Evolutionary conservation across 2,329 filamentous ascomycete species (phyloP), one percentile per base, ranked within the genome.

Genomic region (Aspergillus sp.): DNA sequence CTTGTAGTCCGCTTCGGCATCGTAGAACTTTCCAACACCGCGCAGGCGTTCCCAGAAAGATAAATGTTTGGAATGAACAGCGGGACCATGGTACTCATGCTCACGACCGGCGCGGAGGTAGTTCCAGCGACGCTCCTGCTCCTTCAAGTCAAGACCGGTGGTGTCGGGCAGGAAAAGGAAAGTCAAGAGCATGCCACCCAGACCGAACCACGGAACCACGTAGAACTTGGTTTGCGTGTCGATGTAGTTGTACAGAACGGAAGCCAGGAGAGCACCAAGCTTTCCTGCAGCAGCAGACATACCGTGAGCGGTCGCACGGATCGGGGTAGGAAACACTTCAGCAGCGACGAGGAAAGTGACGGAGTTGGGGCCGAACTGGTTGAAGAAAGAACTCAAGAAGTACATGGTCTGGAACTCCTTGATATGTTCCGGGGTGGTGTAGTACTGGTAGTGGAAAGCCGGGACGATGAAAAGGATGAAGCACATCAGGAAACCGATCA

Each of bases 331-430:
- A 78, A 88, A 97, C n/a, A 95, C 89, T 69, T 97, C 91, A 39
- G 89, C 91, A 39, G 91, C 91, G 32, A 95, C 88, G 57, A 97
- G 81, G 86, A 97, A 97, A 53, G 90, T 95, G 61, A 96, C 90
- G 42, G 83, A 85, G 79, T 97, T 97, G 70, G 91, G 91, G 10
- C 91, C 91, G 63, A 97, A 97, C 68, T 97, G 91, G 79, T 96
- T 96, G 84, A 97, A 97, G 78, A 97, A 97, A 20, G 88, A 95
- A 6, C 89, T 95, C 59, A 97, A 70, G 74, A 95, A 96, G 79
- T 96, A 96, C 89, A 97, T 95, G 65, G 90, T 83, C 75, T 96
- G 90, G 84, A 97, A 97, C n/a, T 79, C 76, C 63, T 88, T 83
- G 67, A 96, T 85, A 60, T 88, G 82, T 5, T 76, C 75, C 1